phyloP scores from a whole-genome alignment of 352 stramenopile species.

The Aphanomyces euteiches region DNA sequence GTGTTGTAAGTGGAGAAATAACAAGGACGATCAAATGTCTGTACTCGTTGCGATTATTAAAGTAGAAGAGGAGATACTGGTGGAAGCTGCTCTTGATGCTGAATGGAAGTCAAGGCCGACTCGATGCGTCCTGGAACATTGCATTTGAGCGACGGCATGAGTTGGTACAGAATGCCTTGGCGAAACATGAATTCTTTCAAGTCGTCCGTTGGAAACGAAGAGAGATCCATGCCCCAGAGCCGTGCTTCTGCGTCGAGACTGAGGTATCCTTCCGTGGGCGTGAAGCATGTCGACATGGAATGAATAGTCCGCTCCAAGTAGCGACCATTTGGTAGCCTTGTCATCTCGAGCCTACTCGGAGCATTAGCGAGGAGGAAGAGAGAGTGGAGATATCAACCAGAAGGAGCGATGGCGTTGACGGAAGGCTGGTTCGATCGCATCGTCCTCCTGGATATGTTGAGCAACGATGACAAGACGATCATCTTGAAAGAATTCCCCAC shows the following conservation, averaged over 20 bases:
- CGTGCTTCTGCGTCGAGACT: background rate
- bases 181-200: background rate
- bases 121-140: too few relatives aligned
- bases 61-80: too few relatives aligned
- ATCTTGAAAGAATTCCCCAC: background rate
- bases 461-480: background rate
- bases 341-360: background rate
- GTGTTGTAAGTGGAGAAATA: background rate
- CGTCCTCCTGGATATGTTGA: background rate
- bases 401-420: slow-evolving; percentile 2
- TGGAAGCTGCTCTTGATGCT: too few relatives aligned
- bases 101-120: too few relatives aligned
- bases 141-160: background rate
- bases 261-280: background rate
- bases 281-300: background rate
- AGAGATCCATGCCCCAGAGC: background rate
- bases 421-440: background rate
- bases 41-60: too few relatives aligned
- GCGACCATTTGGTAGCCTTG: background rate
- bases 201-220: background rate
- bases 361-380: background rate
- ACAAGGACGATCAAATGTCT: too few relatives aligned
- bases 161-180: background rate
- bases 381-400: background rate
- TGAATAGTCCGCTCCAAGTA: background rate